Base-by-base conservation (phyloP, 495 filamentous ascomycete species). In the Delitschia confertaspora region DNA sequence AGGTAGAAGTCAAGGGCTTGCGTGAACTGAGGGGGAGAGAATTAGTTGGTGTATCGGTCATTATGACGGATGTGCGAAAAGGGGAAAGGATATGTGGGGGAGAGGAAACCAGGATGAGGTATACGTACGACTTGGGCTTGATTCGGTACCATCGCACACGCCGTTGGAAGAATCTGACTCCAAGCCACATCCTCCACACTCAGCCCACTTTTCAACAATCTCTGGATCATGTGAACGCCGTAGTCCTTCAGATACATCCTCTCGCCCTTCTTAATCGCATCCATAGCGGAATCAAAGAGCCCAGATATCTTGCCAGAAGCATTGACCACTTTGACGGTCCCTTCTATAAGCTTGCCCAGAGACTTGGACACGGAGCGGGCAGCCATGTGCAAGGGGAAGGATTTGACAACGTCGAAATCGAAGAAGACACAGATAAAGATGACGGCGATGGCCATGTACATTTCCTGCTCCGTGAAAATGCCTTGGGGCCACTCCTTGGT, bases 1-100 rank as follows among this genome's bases (percentile, higher is more conserved):
- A 87, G 66, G 65, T 85, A 93, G 67, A 78, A 88, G 56, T 93
- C 85, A 8, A 89, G 70, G 8, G 84, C 71, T 62, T 85, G 80
- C 6, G 83, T 78, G 51, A 91, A 82, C 63, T 66, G 36, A 17
- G 4, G 3, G 2, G 6, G 18, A 11, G 14, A 20, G 35, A 20
- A 16, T n/a, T 11, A 19, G 13, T 11, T 23, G 35, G 16, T 13
- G 13, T 29, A 7, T 29, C 7, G 13, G 26, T 7, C 26, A 29
- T 13, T 7, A 29, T 7, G 13, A 29, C 7, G 13, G 26, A 7
- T 7, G 7, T 29, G 7, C 26, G 7, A 29, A 29, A 29, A 23
- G 10, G 10, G 10, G 11, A 13, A 9, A 33, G 17, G 5, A 20
- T 13, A 20, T 10, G 33, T 35, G 8, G 7, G 8, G 14, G 10